A percentile compares a stretch with the other conserved stretches of the same genome.
phyloP scores from a whole-genome alignment of 106 monocot genomes.

The Dioscorea alata region DNA sequence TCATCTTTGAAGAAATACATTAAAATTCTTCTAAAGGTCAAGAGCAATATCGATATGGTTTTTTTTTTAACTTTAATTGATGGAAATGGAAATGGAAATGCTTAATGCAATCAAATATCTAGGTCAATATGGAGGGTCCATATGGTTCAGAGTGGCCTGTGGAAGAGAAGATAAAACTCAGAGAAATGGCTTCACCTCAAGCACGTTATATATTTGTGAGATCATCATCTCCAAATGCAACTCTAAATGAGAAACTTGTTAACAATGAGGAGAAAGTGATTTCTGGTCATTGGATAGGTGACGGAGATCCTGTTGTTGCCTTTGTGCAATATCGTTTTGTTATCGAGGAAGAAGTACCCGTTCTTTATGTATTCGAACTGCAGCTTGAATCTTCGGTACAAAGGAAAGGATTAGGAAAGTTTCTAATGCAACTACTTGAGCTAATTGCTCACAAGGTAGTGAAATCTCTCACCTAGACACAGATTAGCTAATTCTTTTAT shows the following conservation, averaged over 20 bases:
- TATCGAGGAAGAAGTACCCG: conserved; percentile 82
- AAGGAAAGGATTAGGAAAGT: conserved; percentile 88
- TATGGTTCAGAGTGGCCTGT: conserved; percentile 75
- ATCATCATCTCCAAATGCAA: conserved; percentile 23
- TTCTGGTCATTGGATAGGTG: conserved; percentile 23
- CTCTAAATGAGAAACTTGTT: conserved; percentile 1
- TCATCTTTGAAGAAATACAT: conserved; percentile 68
- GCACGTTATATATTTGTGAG: conserved; percentile 76
- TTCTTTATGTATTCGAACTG: conserved; percentile 89
- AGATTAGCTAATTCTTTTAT: too few relatives aligned
- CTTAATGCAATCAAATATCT: conserved; percentile 1
- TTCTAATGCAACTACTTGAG: conserved; percentile 89
- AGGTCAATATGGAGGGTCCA: conserved; percentile 84
- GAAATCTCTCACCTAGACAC: background rate
- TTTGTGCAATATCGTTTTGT: conserved; percentile 87
- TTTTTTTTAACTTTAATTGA: background rate
- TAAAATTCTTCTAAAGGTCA: conserved; percentile 78
- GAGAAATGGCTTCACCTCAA: conserved; percentile 87
- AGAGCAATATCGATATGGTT: background rate
- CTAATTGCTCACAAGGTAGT: conserved; percentile 91
- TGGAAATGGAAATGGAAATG: background rate
- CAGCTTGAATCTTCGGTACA: conserved; percentile 65
- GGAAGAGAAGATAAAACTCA: conserved; percentile 81
- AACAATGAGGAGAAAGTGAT: conserved; percentile 18
- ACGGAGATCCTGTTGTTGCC: conserved; percentile 46